These are phyloP conservation scores for Tolypocladium cylindrosporum DNA, from an alignment of 2,329 filamentous ascomycete species.

Conservation along the genomic window DNA sequence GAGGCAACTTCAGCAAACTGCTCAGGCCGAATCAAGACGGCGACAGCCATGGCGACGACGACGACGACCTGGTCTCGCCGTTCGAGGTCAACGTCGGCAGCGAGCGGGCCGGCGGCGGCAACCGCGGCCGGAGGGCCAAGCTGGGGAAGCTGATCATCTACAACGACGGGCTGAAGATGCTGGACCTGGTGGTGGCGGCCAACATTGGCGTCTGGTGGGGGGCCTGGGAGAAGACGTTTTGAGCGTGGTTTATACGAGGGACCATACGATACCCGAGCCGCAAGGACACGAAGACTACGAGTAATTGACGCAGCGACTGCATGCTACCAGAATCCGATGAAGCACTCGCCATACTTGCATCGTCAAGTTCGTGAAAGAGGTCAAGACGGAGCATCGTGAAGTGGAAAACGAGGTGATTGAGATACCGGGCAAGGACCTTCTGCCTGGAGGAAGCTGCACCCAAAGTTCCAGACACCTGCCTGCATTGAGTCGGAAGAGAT, in stretches of 20 bases:
- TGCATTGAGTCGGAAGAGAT: too few relatives aligned
- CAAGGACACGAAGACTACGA: not conserved
- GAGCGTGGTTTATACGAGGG: conserved; percentile 2
- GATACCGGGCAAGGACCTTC: too few relatives aligned
- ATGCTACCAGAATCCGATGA: not conserved
- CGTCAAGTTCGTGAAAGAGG: too few relatives aligned
- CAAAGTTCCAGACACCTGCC: too few relatives aligned
- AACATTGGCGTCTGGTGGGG: conserved; percentile 94
- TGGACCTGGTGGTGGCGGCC: conserved; percentile 82
- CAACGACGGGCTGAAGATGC: conserved; percentile 87
- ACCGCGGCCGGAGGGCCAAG: conserved; percentile 78
- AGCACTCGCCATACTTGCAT: not conserved
- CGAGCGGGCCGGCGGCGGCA: conserved; percentile 79
- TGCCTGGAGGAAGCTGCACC: too few relatives aligned
- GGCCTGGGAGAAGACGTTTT: conserved; percentile 57
- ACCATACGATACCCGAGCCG: not conserved
- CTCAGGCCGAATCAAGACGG: conserved; percentile 20
- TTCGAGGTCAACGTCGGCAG: conserved; percentile 68
- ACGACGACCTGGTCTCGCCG: conserved; percentile 26
- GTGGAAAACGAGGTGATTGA: too few relatives aligned
- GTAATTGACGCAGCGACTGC: not conserved
- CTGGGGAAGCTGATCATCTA: conserved; percentile 86
- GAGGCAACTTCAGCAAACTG: conserved; percentile 33
- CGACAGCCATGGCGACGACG: conserved; percentile 16
- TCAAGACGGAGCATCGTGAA: too few relatives aligned